These are phyloP conservation scores for Mortierella alpina DNA, from an alignment of 192 early-diverging fungal species.

Conservation along the genomic window DNA sequence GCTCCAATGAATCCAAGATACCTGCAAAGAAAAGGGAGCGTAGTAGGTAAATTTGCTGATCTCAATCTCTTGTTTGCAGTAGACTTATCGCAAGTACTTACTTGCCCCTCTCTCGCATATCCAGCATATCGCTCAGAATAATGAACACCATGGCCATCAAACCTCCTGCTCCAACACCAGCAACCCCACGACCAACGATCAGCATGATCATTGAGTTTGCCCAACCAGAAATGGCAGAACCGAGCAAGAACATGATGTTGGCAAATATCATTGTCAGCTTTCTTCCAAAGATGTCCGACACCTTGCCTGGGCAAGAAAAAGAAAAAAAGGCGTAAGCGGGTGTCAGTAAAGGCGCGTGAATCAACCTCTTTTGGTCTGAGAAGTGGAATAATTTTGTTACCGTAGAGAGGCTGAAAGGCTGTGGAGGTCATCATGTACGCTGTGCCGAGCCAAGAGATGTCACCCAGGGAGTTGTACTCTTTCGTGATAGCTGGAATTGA, in stretches of 20 bases:
- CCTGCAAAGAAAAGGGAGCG: no score
- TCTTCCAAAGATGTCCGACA: slow-evolving; percentile 89
- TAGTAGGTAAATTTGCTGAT: no score
- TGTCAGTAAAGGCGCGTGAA: not conserved
- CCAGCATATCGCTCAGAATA: slow-evolving; percentile 75
- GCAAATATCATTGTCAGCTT: slow-evolving; percentile 64
- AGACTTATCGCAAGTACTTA: no score
- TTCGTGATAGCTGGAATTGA: slow-evolving; percentile 70
- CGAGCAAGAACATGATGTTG: slow-evolving; percentile 60
- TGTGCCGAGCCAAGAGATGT: slow-evolving; percentile 72
- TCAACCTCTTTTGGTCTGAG: not conserved
- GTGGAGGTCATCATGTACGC: slow-evolving; percentile 72
- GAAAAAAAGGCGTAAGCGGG: not conserved
- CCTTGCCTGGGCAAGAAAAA: slow-evolving; percentile 67
- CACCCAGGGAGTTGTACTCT: slow-evolving; percentile 67
- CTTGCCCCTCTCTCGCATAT: slow-evolving; percentile 69
- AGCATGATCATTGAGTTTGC: slow-evolving; percentile 72
- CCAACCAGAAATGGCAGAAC: slow-evolving; percentile 62
- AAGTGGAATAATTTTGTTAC: slow-evolving; percentile 43
- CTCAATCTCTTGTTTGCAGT: no score
- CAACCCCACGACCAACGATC: slow-evolving; percentile 68
- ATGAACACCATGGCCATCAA: slow-evolving; percentile 72
- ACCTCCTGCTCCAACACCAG: slow-evolving; percentile 72
- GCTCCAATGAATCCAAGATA: slow-evolving; percentile 69
- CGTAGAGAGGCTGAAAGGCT: slow-evolving; percentile 51